Evolutionary conservation across 2,329 filamentous ascomycete genomes (phyloP), one percentile per base, ranked within the genome.

Genomic region (Arthrobotrys pseudoclavata): DNA sequence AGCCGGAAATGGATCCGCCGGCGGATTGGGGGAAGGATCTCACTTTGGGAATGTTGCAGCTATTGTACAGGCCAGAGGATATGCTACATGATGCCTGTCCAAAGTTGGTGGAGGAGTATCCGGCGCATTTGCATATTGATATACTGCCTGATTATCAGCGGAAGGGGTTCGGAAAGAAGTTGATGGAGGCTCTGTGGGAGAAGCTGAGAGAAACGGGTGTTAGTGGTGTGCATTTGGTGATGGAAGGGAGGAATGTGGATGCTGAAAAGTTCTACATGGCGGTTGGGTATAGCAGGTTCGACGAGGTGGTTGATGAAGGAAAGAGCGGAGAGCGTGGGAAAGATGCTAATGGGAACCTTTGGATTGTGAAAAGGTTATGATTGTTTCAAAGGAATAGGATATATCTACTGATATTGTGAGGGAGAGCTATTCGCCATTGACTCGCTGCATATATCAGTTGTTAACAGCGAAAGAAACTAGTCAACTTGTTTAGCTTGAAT

Each of bases 121-220:
- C 83, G 0, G 83, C 83, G 4, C 84, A 85, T 79, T 79, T 85
- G 20, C 84, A 84, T 48, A 82, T 84, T 52, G 81, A 84, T 61
- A 81, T 84, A 9, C 61, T 84, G 55, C 81, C 82, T 0, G 80
- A 81, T 45, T 83, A 80, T 47, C 83, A 84, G 64, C 76, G 82
- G 9, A 80, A 80, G 34, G 83, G 84, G 0, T 83, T 80, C 79
- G 84, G 84, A 0, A 68, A 48, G 18, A 52, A 69, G 22, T 50
- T 84, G 45, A 80, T 84, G n/a, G 69, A 81, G n/a, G 72, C 47
- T 0, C 80, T 83, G 22, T 79, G 82, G 42, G 69, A 79, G 2
- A 78, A 64, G 12, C 55, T 83, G 6, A 82, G 80, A 68, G 75
- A 55, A 10, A 12, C 79, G 1, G 82, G 82, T 1, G 82, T 81